Percentiles rank a stretch among this genome's conserved stretches.
Evolutionary conservation across 768 basidiomycete species (phyloP).

Genomic region (Phlebiopsis gigantea): DNA sequence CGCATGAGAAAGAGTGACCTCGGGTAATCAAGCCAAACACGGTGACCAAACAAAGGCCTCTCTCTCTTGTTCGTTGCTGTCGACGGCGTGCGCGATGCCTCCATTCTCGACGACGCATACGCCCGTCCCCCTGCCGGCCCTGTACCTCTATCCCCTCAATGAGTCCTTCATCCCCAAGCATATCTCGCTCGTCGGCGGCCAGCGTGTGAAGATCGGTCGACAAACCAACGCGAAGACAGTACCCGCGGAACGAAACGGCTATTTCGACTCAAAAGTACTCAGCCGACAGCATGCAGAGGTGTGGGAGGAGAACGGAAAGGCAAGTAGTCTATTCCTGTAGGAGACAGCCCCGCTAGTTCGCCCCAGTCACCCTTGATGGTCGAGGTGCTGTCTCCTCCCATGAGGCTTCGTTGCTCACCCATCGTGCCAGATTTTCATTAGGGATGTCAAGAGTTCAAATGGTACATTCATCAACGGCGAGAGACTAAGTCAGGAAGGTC

Average conservation of each 20-base stretch:
- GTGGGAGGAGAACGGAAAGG: constrained; percentile 92
- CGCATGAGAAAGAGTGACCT: constrained; percentile 8
- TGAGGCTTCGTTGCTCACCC: constrained; percentile 8
- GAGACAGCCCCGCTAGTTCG: background rate
- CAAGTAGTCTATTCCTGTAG: constrained; percentile 26
- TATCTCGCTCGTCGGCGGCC: constrained; percentile 65
- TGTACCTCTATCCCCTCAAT: constrained; percentile 79
- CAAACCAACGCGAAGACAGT: constrained; percentile 96
- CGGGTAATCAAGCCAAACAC: constrained; percentile 12
- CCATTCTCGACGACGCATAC: constrained; percentile 19
- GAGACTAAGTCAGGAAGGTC: constrained; percentile 80
- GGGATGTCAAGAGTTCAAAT: constrained; percentile 96
- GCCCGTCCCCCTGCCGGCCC: constrained; percentile 27
- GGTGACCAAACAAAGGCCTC: constrained; percentile 15
- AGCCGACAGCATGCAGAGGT: constrained; percentile 96
- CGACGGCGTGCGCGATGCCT: constrained; percentile 26
- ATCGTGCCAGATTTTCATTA: constrained; percentile 80
- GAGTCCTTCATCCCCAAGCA: constrained; percentile 94
- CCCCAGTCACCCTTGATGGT: constrained; percentile 2
- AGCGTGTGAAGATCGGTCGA: constrained; percentile 86
- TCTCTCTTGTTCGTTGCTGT: constrained; percentile 21
- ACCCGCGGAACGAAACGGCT: constrained; percentile 90
- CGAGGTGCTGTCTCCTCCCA: constrained; percentile 11
- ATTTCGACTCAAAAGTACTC: constrained; percentile 94
- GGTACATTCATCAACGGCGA: constrained; percentile 98